Base-by-base conservation (phyloP, 176 grass and related monocot species). In the Ensete ventricosum region DNA sequence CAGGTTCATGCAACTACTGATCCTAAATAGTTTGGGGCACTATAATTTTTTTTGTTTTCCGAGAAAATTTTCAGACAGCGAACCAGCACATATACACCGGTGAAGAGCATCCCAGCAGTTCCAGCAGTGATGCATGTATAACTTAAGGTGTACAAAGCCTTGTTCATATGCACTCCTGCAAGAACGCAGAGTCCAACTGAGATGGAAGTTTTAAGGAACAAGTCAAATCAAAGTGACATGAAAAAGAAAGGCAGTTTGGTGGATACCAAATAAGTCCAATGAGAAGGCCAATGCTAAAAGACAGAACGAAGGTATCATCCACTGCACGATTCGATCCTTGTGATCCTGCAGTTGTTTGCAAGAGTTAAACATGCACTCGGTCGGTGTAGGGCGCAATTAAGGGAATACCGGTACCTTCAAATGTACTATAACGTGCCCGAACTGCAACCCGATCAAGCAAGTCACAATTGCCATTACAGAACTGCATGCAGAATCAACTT, bases 361-460 rank as follows among this genome's bases (percentile, higher is more conserved):
- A 43, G 34, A 6, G 4, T 43, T 43, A 43, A 43, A 43, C 34
- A 43, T 43, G 34, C 5, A 43, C 34, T 43, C 4, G 34, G 5
- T 43, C 34, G 34, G 5, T 43, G 34, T 11, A n/a, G 14, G 10
- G 13, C 8, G 13, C 8, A 20, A 12, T 20, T 21, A 50, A 21
- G 11, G 14, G 9, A 50, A 29, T 58, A 27, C 2, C 1, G 26
- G 24, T 91, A 95, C 96, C 96, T 91, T 84, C 55, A 91, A 91
- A 79, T 91, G 88, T 73, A 95, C 81, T 29, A 99, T 88, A 20
- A 91, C 59, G 57, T 99, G 96, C 24, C 96, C 96, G 59, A 86
- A 99, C 24, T 99, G 96, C 52, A 99, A 87, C 75, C 96, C 96
- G 17, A 99, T 89, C 77, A 95, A 80, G 82, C 96, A 99, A 51